phyloP scores from a whole-genome alignment of 1,284 basidiomycete genomes.

The Leucoagaricus sp. region DNA sequence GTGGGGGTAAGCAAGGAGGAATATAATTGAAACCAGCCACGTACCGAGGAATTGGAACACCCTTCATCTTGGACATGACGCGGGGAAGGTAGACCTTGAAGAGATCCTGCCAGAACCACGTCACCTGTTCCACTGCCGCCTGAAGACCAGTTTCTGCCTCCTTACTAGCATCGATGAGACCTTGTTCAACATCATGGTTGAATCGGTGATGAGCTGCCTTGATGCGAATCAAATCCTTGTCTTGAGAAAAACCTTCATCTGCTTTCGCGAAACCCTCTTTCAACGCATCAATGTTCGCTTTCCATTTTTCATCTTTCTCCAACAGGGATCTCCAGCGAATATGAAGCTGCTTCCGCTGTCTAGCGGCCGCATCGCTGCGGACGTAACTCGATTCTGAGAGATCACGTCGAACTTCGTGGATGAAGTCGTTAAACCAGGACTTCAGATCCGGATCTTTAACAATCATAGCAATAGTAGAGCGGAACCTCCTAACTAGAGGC shows the following conservation, averaged over 20 bases:
- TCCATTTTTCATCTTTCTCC: conserved; percentile 55
- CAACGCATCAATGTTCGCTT: conserved; percentile 43
- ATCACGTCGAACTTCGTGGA: conserved; percentile 44
- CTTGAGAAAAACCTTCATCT: conserved; percentile 44
- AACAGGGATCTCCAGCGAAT: conserved; percentile 50
- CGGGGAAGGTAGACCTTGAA: conserved; percentile 66
- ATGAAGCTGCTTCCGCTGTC: conserved; percentile 44
- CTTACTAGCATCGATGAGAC: conserved; percentile 37
- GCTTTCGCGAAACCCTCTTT: conserved; percentile 45
- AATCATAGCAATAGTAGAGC: conserved; percentile 43
- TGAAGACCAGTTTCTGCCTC: conserved; percentile 44
- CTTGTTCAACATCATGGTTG: conserved; percentile 46
- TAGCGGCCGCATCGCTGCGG: conserved; percentile 46
- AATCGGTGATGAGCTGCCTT: conserved; percentile 49
- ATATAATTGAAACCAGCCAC: conserved; percentile 18
- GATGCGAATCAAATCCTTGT: conserved; percentile 47
- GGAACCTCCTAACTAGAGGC: conserved; percentile 39
- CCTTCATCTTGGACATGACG: conserved; percentile 46
- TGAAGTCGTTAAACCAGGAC: conserved; percentile 45
- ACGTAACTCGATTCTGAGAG: conserved; percentile 53
- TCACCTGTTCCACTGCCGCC: conserved; percentile 53
- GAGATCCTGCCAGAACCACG: conserved; percentile 74
- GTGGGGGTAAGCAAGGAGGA: conserved; percentile 12
- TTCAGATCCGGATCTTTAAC: conserved; percentile 49
- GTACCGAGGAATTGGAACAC: conserved; percentile 66